A percentile compares a stretch with the other conserved stretches of the same genome.
Conservation (phyloP, 768 basidiomycete genomes). For the Lactarius psammicola region DNA sequence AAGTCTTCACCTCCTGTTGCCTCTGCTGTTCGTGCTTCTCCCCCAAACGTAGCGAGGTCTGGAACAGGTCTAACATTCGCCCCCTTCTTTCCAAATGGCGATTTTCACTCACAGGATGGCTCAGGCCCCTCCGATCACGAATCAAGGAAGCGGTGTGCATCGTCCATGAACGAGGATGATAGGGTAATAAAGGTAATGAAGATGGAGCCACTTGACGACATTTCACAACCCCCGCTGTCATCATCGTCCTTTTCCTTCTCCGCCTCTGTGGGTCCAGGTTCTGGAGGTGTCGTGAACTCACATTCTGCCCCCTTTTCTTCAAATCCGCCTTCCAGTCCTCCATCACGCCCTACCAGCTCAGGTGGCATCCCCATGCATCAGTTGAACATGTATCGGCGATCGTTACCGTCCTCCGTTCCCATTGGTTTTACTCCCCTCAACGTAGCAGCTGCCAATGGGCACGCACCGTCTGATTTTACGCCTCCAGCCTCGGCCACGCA, state of each 20-base stretch:
- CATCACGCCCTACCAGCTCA: constrained; percentile 39
- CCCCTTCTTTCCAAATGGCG: constrained; percentile 29
- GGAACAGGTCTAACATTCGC: constrained; percentile 25
- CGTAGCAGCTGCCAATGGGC: constrained; percentile 27
- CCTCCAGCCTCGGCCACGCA: constrained; percentile 30
- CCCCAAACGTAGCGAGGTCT: constrained; percentile 21
- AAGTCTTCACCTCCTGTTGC: constrained; percentile 23
- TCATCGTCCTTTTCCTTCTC: constrained; percentile 30
- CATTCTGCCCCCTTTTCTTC: constrained; percentile 29
- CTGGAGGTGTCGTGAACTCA: constrained; percentile 17
- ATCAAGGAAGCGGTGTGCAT: constrained; percentile 52
- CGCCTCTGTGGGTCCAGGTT: constrained; percentile 26
- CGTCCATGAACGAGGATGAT: constrained; percentile 44
- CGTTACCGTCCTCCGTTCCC: constrained; percentile 22
- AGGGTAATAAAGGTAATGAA: constrained; percentile 49
- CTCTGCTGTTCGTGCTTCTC: constrained; percentile 25
- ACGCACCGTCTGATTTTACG: constrained; percentile 31
- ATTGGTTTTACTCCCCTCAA: constrained; percentile 30
- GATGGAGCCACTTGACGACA: constrained; percentile 48
- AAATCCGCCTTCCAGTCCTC: constrained; percentile 29
- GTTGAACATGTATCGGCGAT: constrained; percentile 28
- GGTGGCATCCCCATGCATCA: constrained; percentile 31
- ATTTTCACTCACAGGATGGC: constrained; percentile 33
- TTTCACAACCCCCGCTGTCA: constrained; percentile 30
- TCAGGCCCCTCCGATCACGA: constrained; percentile 39